Base-by-base conservation (phyloP, 768 basidiomycete genomes). In the Lentinula guzmanii region DNA sequence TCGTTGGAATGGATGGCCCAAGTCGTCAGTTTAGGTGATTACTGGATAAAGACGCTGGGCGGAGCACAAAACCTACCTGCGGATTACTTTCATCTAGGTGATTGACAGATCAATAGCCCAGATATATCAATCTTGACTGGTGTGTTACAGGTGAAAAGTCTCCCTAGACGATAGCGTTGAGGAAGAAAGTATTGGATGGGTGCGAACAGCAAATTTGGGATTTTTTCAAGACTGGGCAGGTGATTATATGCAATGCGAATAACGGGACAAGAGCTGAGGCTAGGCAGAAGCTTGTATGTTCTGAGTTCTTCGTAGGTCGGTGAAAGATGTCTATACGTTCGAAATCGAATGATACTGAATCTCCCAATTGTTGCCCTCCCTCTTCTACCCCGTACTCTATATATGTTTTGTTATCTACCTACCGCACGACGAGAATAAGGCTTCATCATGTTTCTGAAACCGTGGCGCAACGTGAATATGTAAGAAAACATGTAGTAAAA, bases 241-340 rank as follows among this genome's bases (percentile, higher is more conserved):
- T 98, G 28, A 93, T 96, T 41, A 95, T 99, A 64, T 98, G 98
- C 76, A 97, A 99, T 71, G 97, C 97, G 33, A 99, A 99, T 70
- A 98, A 98, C 67, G 94, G 94, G 1, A 86, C 85, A 6, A 78
- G 80, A 21, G 81, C n/a, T n/a, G 81, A 79, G 52, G 81, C 81
- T 34, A 77, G 97, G 59, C 85, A 89, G 63, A 77, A 77, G 24
- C 72, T 97, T 53, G 87, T n/a, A n/a, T n/a, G n/a, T n/a, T n/a
- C n/a, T n/a, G n/a, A n/a, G n/a, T n/a, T n/a, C n/a, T n/a, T n/a
- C n/a, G n/a, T n/a, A n/a, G n/a, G n/a, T n/a, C n/a, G n/a, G n/a
- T n/a, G n/a, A n/a, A n/a, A n/a, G n/a, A n/a, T n/a, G n/a, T n/a
- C n/a, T n/a, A n/a, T n/a, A n/a, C n/a, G n/a, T n/a, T n/a, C n/a